Evolutionary conservation across 192 early-diverging fungal species (phyloP).

Genomic region (Coemansia asiatica): DNA sequence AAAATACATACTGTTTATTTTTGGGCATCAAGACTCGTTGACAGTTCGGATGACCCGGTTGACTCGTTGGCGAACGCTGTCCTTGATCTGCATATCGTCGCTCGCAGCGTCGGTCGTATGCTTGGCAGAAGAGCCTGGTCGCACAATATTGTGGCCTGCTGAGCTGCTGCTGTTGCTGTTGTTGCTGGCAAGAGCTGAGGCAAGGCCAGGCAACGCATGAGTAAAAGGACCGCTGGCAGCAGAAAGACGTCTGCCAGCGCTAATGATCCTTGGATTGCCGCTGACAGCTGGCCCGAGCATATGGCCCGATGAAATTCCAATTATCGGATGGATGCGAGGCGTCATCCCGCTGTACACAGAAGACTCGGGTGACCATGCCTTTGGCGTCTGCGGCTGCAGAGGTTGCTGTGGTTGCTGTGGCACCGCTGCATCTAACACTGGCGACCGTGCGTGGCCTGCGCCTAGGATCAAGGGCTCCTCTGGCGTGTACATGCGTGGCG

Average conservation of each 20-base stretch:
- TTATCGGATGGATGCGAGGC: constrained; percentile 38
- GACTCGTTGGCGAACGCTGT: constrained; percentile 51
- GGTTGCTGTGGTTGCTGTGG: constrained; percentile 10
- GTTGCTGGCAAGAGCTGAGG: constrained; percentile 4
- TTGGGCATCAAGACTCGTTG: constrained; percentile 32
- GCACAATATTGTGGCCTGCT: background rate
- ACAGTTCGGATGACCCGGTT: constrained; percentile 47
- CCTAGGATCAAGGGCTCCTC: constrained; percentile 25
- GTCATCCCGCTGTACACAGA: constrained; percentile 14
- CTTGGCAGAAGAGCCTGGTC: constrained; percentile 1
- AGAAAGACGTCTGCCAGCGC: constrained; percentile 12
- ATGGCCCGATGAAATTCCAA: constrained; percentile 31
- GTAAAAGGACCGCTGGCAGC: constrained; percentile 8
- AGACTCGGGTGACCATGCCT: constrained; percentile 27
- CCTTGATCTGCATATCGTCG: constrained; percentile 47
- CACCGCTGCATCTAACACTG: background rate
- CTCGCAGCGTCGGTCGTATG: constrained; percentile 9
- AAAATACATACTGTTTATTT: background rate
- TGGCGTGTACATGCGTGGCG: constrained; percentile 42
- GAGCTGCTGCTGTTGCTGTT: background rate
- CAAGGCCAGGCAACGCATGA: constrained; percentile 9
- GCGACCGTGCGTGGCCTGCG: background rate
- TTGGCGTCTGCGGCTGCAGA: constrained; percentile 5
- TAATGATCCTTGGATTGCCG: constrained; percentile 19
- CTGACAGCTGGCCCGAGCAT: constrained; percentile 21